Conservation (phyloP, 192 early-diverging fungal species). For the Coemansia sp. region DNA sequence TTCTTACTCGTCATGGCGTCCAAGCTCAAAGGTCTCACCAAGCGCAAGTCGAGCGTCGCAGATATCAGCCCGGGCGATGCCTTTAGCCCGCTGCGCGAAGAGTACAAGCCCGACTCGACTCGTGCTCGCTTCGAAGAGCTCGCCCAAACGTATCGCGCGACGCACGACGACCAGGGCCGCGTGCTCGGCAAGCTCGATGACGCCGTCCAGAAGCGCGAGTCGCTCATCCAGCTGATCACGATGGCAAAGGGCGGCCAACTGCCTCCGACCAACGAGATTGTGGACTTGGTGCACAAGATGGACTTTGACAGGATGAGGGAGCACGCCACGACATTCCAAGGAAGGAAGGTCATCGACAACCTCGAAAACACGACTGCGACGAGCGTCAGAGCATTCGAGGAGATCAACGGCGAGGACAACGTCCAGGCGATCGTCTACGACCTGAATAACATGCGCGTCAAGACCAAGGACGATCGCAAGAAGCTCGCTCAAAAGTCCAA, state of each 20-base stretch:
- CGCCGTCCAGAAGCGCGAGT: constrained; percentile 15
- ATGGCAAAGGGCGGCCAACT: constrained; percentile 37
- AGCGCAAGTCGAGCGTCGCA: constrained; percentile 24
- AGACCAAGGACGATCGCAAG: constrained; percentile 46
- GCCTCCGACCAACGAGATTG: constrained; percentile 32
- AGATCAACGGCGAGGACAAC: constrained; percentile 47
- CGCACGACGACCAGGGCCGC: constrained; percentile 25
- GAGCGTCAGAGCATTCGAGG: constrained; percentile 31
- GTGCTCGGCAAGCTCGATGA: constrained; percentile 25
- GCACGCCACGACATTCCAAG: constrained; percentile 44
- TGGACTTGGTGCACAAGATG: constrained; percentile 13
- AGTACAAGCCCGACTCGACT: constrained; percentile 41
- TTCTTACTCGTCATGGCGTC: not conserved
- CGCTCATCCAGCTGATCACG: constrained; percentile 24
- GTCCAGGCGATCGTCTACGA: constrained; percentile 23
- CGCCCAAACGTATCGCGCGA: constrained; percentile 38
- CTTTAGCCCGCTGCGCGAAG: constrained; percentile 27
- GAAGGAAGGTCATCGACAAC: constrained; percentile 42
- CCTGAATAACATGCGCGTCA: constrained; percentile 35
- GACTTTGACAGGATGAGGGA: constrained; percentile 42
- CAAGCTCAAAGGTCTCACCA: constrained; percentile 5
- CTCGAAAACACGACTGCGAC: constrained; percentile 27
- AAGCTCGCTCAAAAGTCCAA: constrained; percentile 34
- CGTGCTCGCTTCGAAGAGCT: constrained; percentile 55
- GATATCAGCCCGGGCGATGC: constrained; percentile 39